Base-by-base conservation (phyloP, 495 filamentous ascomycete species). In the Thozetella sp. region DNA sequence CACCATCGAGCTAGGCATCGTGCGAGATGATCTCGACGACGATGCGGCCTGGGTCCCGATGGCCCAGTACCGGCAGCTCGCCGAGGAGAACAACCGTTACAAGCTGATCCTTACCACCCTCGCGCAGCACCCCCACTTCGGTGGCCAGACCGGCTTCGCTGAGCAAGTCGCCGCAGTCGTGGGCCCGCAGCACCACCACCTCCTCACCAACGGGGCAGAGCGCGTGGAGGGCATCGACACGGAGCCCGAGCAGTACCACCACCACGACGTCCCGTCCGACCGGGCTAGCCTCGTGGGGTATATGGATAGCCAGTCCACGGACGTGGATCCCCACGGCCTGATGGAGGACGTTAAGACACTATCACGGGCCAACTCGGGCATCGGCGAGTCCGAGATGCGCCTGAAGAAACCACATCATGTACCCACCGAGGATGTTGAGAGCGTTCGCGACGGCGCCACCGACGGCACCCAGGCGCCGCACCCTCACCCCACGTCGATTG, bases 281-380 rank as follows among this genome's bases (percentile, higher is more conserved):
- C 63, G 53, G 19, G 64, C 62, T 51, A 67, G 55, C 50, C 70
- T 71, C 20, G 56, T 71, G 26, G 65, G 54, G 22, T 61, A 69
- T 60, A 71, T 72, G 68, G 57, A 65, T 43, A 69, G 66, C 20
- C 68, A 67, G 34, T 56, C 63, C 30, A 67, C 62, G 25, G 66
- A 72, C 45, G 68, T 71, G 20, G 66, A 72, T 46, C 45, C 62
- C 19, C 30, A 67, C 2, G 68, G 63, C n/a, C 55, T 72, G 9
- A 67, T 72, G 68, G 56, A 63, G 20, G 70, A 72, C 24, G 61
- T 59, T 23, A 64, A 64, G 51, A 60, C 61, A 4, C 55, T 72
- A 0, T 64, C 66, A 3, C 58, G 68, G n/a, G 66, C 63, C 26
- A 64, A 63, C 52, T 68, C 65, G 23, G 70, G 60, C 0, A 43